Base-by-base conservation (phyloP, 73 alveolate species). In the Uronychia setigera region DNA sequence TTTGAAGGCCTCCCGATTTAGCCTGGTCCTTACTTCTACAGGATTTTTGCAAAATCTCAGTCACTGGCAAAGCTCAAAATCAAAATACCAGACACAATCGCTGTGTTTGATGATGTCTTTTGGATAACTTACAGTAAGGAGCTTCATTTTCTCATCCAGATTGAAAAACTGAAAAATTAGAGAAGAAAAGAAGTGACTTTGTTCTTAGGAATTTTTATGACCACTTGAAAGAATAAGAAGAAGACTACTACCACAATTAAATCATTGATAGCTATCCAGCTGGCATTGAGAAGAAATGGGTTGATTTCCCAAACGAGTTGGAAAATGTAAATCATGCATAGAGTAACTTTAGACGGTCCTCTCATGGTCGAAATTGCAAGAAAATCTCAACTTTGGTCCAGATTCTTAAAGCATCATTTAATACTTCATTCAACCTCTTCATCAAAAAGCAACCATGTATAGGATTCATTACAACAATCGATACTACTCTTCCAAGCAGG, bases 281-380 rank as follows among this genome's bases (percentile, higher is more conserved):
- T n/a, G 90, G 35, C 26, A 83, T 83, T 26, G 90, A 83, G 28
- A 74, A 79, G 27, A 83, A 83, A 83, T 83, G 87, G 5, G 91
- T 89, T 28, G 86, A 29, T 28, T 58, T 88, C 29, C 82, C 58
- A 29, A 67, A 78, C 11, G 32, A 74, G 33, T 81, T 87, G 90
- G 60, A 33, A 26, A 26, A 58, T 33, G 79, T 81, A 30, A 90
- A 89, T 1, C 30, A n/a, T 33, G 28, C 46, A 0, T 80, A 75
- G 0, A 26, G 80, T 0, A 84, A n/a, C n/a, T n/a, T n/a, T n/a
- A 83, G 29, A 84, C 60, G 9, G 83, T 89, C 32, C 32, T 58
- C 1, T 26, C 87, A 0, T 89, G 95, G 95, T 89, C 83, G 35
- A 89, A 89, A 59, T 77, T 89, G 32, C 59, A 35, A 14, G 88